Evolutionary conservation across 495 filamentous ascomycete species (phyloP), one percentile per base, ranked within the genome.

Genomic region (Penicillium paradoxum): DNA sequence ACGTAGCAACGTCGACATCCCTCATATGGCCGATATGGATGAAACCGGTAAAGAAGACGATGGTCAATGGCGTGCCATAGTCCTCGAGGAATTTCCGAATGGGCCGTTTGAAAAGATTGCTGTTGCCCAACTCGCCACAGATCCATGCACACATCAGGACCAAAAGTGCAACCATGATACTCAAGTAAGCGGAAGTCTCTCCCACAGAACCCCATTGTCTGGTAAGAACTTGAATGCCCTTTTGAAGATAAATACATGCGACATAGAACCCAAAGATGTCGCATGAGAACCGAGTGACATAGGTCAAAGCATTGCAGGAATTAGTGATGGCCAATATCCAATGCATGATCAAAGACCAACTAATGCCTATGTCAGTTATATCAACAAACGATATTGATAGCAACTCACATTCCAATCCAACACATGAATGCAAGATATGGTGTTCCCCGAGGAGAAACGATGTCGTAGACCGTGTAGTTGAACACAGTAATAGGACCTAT

Each of bases 211-310:
- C 75, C 75, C 78, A 82, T 67, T 84, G 80, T 3, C 83, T 76
- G 51, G 83, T 83, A 1, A 93, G 73, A 25, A 91, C 85, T 62
- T 91, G 88, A 50, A 91, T 82, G 6, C 88, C 88, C 64, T 91
- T 92, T 55, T 91, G 87, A 13, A 93, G 74, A 62, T 93, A 93
- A 64, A 91, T 89, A 63, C 86, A 88, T 42, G 87, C 88, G 38
- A 93, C 89, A 64, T 93, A 93, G 65, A 91, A 91, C 5, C 88
- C 89, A 60, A 93, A 92, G 57, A 88, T 90, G 61, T 93, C 89
- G 63, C 89, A 91, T 36, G 87, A 87, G 62, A 93, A 93, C 9
- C 87, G 79, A 9, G 89, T 92, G 19, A 93, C 89, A 64, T 88
- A 91, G 58, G 79, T 84, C 3, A 93, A 70, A 46, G 76, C 87